Base-by-base conservation (phyloP, 768 basidiomycete species). In the Peribolospora baueri region DNA sequence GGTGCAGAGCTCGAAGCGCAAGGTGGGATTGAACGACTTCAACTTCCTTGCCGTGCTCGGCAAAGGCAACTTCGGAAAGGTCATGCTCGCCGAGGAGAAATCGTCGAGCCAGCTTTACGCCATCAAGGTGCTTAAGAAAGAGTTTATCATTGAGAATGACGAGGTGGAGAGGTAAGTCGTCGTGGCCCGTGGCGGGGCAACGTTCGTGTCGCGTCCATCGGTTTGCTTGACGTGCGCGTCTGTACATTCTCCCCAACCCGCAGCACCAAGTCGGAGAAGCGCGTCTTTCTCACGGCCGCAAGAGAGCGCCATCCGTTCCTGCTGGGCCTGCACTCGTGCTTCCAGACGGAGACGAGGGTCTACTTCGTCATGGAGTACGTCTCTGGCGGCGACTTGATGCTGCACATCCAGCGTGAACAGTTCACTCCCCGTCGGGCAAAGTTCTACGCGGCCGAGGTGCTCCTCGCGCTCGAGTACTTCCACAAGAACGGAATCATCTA, bases 291-390 rank as follows among this genome's bases (percentile, higher is more conserved):
- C 56, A 81, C 91, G 10, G 91, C 93, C n/a, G 91, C 93, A 4
- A 76, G 82, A 58, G 88, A 97, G 67, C 78, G 90, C 4, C 93
- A 98, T 70, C 93, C 93, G 0, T 98, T 98, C 78, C 70, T 98
- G 46, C 80, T 98, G 59, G 85, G 82, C 9, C 73, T 98, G 46
- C 93, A 97, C 65, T 97, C 91, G 11, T 97, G 93, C 73, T 98
- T 98, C 79, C 93, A 98, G 70, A 97, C 93, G 4, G 93, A 97
- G 69, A 97, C 93, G 4, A 82, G 93, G 25, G 82, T 98, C 52
- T 98, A 98, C 73, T 97, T 98, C 66, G 93, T 97, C 48, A 97
- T 98, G 93, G 93, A 97, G 70, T 98, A 97, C 69, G 83, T 98
- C 59, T 88, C 86, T 64, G 93, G 93, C 57, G 93, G 93, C 61